phyloP scores from a whole-genome alignment of 176 grass and related monocot genomes.

The Bothriochloa decipiens region DNA sequence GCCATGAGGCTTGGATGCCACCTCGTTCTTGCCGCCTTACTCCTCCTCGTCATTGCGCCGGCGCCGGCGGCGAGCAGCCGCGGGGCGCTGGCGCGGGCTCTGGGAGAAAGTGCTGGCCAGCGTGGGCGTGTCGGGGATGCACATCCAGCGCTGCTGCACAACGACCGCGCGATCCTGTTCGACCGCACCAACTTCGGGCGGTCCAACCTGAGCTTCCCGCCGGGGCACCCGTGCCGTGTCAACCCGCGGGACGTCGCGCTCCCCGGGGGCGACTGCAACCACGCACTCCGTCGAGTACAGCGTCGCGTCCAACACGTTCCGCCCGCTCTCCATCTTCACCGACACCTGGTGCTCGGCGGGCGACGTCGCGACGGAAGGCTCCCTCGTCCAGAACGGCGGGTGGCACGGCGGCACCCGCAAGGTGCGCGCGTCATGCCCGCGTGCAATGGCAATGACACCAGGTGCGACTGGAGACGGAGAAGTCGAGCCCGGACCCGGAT shows the following conservation, averaged over 20 bases:
- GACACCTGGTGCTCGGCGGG: conserved; percentile 85
- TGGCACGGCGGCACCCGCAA: conserved; percentile 58
- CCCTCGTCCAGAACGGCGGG: conserved; percentile 80
- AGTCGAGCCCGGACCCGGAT: background rate
- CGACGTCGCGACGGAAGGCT: conserved; percentile 57
- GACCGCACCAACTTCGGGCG: conserved; percentile 64
- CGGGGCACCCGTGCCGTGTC: conserved; percentile 46
- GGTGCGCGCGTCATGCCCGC: conserved; percentile 61
- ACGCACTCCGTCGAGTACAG: conserved; percentile 78
- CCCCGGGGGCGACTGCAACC: conserved; percentile 53
- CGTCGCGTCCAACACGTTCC: conserved; percentile 49
- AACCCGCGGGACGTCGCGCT: conserved; percentile 48
- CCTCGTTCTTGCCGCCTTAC: no score
- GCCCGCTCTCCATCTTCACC: conserved; percentile 65
- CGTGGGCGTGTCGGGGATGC: conserved; percentile 83
- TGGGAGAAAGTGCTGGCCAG: conserved; percentile 64
- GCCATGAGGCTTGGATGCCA: no score
- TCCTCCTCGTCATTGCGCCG: no score
- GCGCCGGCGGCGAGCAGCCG: no score
- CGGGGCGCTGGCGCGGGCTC: no score
- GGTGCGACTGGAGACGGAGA: conserved; percentile 73
- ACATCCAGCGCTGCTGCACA: conserved; percentile 96
- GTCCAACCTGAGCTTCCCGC: conserved; percentile 69
- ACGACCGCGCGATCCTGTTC: conserved; percentile 72
- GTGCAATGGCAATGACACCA: background rate